Percentiles rank a stretch among this genome's conserved stretches.
Conservation (phyloP, 768 basidiomycete species). For the Mycena rosella region DNA sequence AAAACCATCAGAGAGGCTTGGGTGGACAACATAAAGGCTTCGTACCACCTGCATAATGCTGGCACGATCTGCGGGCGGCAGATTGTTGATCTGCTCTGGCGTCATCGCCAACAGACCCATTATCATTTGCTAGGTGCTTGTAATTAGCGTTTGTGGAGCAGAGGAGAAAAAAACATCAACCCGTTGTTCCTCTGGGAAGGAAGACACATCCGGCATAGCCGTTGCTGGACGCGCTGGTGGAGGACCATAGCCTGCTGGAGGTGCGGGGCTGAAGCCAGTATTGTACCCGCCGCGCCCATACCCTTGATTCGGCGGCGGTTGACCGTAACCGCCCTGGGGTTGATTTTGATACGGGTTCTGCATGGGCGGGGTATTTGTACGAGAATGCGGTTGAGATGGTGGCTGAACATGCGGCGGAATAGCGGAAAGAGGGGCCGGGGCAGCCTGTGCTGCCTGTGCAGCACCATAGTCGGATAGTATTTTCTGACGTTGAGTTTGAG, state of each 20-base stretch:
- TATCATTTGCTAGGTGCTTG: constrained; percentile 71
- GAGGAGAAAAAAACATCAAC: constrained; percentile 19
- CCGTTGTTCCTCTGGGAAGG: constrained; percentile 36
- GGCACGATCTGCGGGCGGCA: constrained; percentile 80
- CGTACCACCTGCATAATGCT: constrained; percentile 88
- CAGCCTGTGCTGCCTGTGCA: constrained; percentile 41
- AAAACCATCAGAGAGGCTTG: background rate
- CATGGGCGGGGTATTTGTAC: constrained; percentile 42
- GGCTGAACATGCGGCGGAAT: constrained; percentile 61
- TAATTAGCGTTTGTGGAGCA: constrained; percentile 31
- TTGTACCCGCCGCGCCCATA: constrained; percentile 38
- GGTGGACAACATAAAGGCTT: background rate
- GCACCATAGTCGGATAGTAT: constrained; percentile 68
- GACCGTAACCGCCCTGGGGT: constrained; percentile 40
- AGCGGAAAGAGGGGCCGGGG: constrained; percentile 55
- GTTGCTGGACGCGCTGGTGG: constrained; percentile 29
- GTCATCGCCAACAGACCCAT: constrained; percentile 87
- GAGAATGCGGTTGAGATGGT: constrained; percentile 51
- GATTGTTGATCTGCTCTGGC: constrained; percentile 81
- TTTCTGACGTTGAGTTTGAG: constrained; percentile 57
- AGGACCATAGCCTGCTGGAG: constrained; percentile 19
- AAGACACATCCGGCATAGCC: constrained; percentile 19
- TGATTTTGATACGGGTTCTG: constrained; percentile 30
- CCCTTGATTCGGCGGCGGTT: constrained; percentile 17
- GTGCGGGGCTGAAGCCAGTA: constrained; percentile 22